These are phyloP conservation scores for Kazachstania sp. DNA, from an alignment of 1,139 yeast genomes.

Conservation along the genomic window DNA sequence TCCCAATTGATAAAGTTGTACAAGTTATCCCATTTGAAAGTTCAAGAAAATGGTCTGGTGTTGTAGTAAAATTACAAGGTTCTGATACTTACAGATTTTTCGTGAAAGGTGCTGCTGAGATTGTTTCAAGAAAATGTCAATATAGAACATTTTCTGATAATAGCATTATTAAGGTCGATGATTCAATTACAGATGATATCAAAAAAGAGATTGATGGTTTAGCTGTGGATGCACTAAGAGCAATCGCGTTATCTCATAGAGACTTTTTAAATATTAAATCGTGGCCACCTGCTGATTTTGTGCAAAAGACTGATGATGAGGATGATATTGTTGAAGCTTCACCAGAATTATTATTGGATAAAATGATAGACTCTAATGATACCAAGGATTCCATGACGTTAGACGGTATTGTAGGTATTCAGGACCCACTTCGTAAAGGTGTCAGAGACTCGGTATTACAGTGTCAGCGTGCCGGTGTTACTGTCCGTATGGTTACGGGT, in stretches of 20 bases:
- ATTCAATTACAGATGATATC: constrained; percentile 25
- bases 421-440: constrained; percentile 87
- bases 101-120: constrained; percentile 92
- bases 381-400: constrained; percentile 36
- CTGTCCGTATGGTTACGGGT: constrained; percentile 96
- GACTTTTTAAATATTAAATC: constrained; percentile 43
- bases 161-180: constrained; percentile 21
- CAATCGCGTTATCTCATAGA: constrained; percentile 73
- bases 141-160: constrained; percentile 33
- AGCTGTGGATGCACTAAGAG: constrained; percentile 74
- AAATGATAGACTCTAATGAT: constrained; percentile 13
- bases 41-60: constrained; percentile 85
- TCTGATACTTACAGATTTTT: constrained; percentile 49
- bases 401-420: constrained; percentile 81
- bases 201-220: constrained; percentile 48
- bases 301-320: constrained; percentile 26
- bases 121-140: constrained; percentile 56
- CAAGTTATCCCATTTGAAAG: constrained; percentile 89
- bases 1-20: constrained; percentile 37
- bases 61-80: constrained; percentile 43
- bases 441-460: constrained; percentile 81
- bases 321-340: constrained; percentile 36
- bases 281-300: constrained; percentile 60
- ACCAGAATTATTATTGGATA: constrained; percentile 39
- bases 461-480: constrained; percentile 86